Percentiles rank a stretch among this genome's conserved stretches.
phyloP scores from a whole-genome alignment of 192 early-diverging fungal genomes.

The Cladochytrium replicatum region DNA sequence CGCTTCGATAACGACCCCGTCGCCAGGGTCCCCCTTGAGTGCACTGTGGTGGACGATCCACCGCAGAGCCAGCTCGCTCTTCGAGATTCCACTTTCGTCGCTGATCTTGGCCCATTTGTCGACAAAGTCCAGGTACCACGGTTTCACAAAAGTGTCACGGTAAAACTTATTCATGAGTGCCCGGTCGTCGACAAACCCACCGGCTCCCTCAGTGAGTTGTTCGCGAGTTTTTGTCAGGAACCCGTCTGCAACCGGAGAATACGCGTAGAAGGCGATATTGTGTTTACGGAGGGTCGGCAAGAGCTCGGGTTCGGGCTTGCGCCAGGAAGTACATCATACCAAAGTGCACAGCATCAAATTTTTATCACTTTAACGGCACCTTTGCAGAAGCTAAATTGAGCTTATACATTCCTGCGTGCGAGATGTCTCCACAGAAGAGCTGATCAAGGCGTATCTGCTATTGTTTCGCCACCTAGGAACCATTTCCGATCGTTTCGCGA shows the following conservation, averaged over 20 bases:
- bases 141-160: too few species aligned
- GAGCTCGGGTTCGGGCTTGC: slow-evolving; percentile 16
- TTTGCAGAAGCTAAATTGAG: too few species aligned
- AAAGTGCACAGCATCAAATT: too few species aligned
- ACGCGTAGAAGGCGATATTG: slow-evolving; percentile 16
- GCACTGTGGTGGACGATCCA: slow-evolving; percentile 10
- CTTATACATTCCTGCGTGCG: too few species aligned
- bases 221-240: slow-evolving; percentile 12
- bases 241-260: slow-evolving; percentile 11
- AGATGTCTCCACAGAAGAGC: too few species aligned
- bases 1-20: slow-evolving; percentile 7
- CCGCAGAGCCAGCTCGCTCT: slow-evolving; percentile 10
- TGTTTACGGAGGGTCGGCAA: slow-evolving; percentile 13
- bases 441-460: too few species aligned
- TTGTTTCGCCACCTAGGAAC: too few species aligned
- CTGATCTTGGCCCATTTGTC: neutral
- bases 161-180: too few species aligned
- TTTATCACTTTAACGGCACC: too few species aligned
- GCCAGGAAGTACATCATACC: too few species aligned
- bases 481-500: too few species aligned
- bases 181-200: too few species aligned
- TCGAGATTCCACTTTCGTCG: slow-evolving; percentile 2
- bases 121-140: neutral
- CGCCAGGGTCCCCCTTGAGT: slow-evolving; percentile 1
- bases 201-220: slow-evolving; percentile 1